Evolutionary conservation across 2,329 filamentous ascomycete species (phyloP).

Genomic region (Colletotrichum eleusines): DNA sequence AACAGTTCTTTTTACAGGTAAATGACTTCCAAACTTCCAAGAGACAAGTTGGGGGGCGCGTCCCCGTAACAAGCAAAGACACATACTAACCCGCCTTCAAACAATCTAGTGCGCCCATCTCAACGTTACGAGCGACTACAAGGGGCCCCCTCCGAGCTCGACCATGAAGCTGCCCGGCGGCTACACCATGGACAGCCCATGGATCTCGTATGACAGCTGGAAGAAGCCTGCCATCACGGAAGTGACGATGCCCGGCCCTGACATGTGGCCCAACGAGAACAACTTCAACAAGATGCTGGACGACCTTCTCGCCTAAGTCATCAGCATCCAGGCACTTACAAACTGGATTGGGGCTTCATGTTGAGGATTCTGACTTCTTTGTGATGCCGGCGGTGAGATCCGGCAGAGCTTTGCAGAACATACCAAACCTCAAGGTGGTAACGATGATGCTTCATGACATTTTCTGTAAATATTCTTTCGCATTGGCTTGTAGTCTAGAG

Average conservation of each 20-base stretch:
- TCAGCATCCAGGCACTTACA: not conserved
- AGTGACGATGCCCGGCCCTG: not conserved
- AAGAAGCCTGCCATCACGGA: not conserved
- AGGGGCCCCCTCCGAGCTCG: not conserved
- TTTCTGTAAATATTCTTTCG: not conserved
- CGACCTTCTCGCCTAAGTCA: not conserved
- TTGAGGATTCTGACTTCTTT: not conserved
- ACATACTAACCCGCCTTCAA: not conserved
- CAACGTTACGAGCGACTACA: not conserved
- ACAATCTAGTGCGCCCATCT: not conserved
- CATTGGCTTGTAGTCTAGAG: fast-evolving
- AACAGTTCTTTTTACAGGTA: not conserved
- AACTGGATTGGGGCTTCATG: not conserved
- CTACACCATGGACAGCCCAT: not conserved
- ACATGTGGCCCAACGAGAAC: not conserved
- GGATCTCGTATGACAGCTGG: not conserved
- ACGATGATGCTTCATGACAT: not conserved
- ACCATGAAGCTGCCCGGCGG: not conserved
- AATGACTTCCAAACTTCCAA: not conserved
- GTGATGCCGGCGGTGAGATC: not conserved
- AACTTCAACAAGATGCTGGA: not conserved
- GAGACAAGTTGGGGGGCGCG: not conserved
- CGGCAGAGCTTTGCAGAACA: not conserved
- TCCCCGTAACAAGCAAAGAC: too few species aligned
- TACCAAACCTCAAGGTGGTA: not conserved